Evolutionary conservation across 805 yeast genomes (phyloP).

Genomic region (Ogataea sp.): DNA sequence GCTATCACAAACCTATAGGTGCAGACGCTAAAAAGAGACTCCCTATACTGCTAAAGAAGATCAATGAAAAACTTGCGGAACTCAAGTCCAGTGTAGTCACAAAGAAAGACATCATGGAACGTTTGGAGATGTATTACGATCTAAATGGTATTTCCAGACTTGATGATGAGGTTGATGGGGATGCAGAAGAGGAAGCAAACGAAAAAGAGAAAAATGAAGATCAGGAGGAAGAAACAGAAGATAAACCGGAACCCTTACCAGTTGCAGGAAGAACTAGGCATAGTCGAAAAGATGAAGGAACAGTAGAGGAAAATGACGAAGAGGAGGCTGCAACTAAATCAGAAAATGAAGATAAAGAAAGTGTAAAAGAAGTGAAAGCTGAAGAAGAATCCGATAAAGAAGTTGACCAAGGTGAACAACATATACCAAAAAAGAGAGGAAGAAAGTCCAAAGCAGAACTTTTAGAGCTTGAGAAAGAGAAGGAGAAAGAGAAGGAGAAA

Average conservation of each 20-base stretch:
- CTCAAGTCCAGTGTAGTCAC: conserved; percentile 2
- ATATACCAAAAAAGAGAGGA: conserved; percentile 1
- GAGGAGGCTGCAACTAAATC: background rate
- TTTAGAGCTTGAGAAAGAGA: background rate
- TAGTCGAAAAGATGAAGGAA: background rate
- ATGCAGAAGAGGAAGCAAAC: background rate
- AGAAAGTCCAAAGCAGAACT: background rate
- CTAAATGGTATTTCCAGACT: conserved; percentile 17
- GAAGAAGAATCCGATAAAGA: background rate
- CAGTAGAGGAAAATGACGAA: background rate
- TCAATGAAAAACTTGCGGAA: conserved; percentile 13
- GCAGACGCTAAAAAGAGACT: conserved; percentile 8
- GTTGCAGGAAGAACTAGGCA: background rate
- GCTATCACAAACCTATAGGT: conserved; percentile 24
- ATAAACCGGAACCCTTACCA: background rate
- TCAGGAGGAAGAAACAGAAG: background rate
- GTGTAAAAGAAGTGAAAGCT: conserved; percentile 2
- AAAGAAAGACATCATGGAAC: conserved; percentile 8
- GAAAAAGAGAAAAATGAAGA: background rate
- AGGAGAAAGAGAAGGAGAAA: background rate
- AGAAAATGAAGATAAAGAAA: conserved; percentile 1
- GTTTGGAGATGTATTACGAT: conserved; percentile 19
- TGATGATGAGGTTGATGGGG: conserved; percentile 11
- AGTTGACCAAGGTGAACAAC: background rate
- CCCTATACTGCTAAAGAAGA: conserved; percentile 8